These are phyloP conservation scores for Phialophora macrospora DNA, from an alignment of 2,329 filamentous ascomycete species.

Conservation along the genomic window DNA sequence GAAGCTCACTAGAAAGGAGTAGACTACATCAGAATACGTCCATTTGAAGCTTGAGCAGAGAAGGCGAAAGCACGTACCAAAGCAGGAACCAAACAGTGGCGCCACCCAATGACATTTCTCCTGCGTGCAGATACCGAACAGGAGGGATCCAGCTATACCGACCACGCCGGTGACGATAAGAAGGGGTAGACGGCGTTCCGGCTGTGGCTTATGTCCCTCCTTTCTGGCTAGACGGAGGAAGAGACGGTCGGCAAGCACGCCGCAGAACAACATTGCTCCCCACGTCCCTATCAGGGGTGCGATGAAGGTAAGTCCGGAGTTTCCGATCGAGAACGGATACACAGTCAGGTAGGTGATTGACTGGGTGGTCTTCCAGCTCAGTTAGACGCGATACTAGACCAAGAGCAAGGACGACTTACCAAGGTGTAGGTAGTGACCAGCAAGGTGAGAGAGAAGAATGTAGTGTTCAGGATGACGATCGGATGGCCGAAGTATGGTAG, in stretches of 20 bases:
- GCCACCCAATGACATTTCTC: constrained; percentile 26
- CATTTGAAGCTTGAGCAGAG: neutral
- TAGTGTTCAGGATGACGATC: constrained; percentile 23
- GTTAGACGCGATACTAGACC: neutral
- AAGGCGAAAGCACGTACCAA: constrained; percentile 14
- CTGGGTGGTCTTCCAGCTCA: constrained; percentile 20
- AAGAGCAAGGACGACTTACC: constrained; percentile 7
- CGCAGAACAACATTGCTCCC: constrained; percentile 27
- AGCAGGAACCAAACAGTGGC: constrained; percentile 22
- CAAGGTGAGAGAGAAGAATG: constrained; percentile 25
- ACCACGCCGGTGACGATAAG: constrained; percentile 23
- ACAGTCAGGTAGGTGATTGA: constrained; percentile 67
- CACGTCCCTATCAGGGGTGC: constrained; percentile 26
- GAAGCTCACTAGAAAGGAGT: constrained; percentile 17
- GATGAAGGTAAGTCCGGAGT: constrained; percentile 45
- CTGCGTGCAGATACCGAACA: constrained; percentile 28
- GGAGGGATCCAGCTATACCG: constrained; percentile 19
- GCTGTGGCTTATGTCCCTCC: constrained; percentile 18
- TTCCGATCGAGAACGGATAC: constrained; percentile 62
- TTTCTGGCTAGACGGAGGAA: constrained; percentile 16
- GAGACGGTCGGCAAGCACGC: constrained; percentile 23
- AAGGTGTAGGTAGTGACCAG: constrained; percentile 24
- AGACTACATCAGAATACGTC: neutral
- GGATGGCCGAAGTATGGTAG: constrained; percentile 27
- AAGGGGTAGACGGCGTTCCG: constrained; percentile 25